Conservation (phyloP, 495 filamentous ascomycete genomes). For the Lophium mytilinum region DNA sequence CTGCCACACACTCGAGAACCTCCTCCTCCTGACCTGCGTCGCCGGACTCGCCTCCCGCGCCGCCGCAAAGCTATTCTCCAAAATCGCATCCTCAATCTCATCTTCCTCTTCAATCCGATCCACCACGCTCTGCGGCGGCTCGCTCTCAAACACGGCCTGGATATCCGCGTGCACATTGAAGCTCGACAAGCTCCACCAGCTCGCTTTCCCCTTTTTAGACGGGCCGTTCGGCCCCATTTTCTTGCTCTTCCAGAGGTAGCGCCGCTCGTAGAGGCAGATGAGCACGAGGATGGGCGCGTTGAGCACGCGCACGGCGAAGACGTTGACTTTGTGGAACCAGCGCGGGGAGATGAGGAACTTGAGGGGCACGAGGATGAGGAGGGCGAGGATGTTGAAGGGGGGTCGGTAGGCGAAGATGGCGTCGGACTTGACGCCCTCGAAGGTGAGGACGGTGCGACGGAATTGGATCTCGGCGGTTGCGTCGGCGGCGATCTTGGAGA, state of each 20-base stretch:
- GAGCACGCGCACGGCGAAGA: slow-evolving; percentile 52
- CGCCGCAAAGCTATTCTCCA: slow-evolving; percentile 24
- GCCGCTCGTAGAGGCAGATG: slow-evolving; percentile 52
- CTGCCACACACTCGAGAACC: slow-evolving; percentile 24
- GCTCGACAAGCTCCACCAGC: slow-evolving; percentile 44
- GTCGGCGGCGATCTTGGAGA: slow-evolving; percentile 55
- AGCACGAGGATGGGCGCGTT: slow-evolving; percentile 58
- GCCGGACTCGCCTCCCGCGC: slow-evolving; percentile 13
- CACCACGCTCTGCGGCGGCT: slow-evolving; percentile 53
- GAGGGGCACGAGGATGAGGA: slow-evolving; percentile 55
- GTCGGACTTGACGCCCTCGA: slow-evolving; percentile 68
- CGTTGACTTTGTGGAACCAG: slow-evolving; percentile 74
- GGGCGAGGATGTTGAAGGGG: slow-evolving; percentile 64
- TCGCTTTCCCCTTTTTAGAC: slow-evolving; percentile 8
- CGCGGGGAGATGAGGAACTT: slow-evolving; percentile 56
- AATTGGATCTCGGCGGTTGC: slow-evolving; percentile 64
- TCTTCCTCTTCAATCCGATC: slow-evolving; percentile 44
- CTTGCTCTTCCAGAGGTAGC: slow-evolving; percentile 34
- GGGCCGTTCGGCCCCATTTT: slow-evolving; percentile 6
- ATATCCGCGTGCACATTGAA: slow-evolving; percentile 58
- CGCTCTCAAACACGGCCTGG: slow-evolving; percentile 57
- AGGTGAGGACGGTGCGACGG: slow-evolving; percentile 60
- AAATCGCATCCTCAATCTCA: slow-evolving; percentile 26
- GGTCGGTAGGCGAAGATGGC: slow-evolving; percentile 66
- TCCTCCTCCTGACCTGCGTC: slow-evolving; percentile 8